Base-by-base conservation (phyloP, 2,329 filamentous ascomycete genomes). In the Xylariaceae sp. region DNA sequence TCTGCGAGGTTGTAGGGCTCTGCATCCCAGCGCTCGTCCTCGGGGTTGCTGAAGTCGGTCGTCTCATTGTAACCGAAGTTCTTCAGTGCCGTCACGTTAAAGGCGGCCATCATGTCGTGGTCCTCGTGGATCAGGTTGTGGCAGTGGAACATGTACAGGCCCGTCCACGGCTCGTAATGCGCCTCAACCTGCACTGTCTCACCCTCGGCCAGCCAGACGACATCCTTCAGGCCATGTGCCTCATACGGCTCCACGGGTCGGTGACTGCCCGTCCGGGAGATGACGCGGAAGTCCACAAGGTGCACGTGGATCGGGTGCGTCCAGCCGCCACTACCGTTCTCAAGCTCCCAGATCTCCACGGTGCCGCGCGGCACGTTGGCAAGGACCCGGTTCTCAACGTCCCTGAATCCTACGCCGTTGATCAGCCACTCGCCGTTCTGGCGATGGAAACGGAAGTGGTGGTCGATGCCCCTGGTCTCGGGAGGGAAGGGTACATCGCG, bases 251-350 rank as follows among this genome's bases (percentile, higher is more conserved):
- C 50, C 4, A 78, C 66, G 9, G 50, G 52, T 3, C 65, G 61
- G 16, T 62, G 31, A 8, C 66, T 66, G 3, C 70, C 69, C 0
- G 53, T 65, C 13, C 75, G 69, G 6, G 60, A 63, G 15, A 77
- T 49, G 24, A 80, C 62, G 39, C 71, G 67, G 56, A 80, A 73
- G 50, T 78, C 74, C 33, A 81, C 68, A 1, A 79, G 63, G 50
- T 80, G 76, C 33, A 79, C 68, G 54, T 80, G 76, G 21, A 71
- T 59, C 1, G 73, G 74, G 48, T 78, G 74, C 2, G 67, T 65
- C 55, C 70, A 72, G 17, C 66, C 68, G 12, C 69, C 72, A 11
- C 63, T 64, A 17, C 57, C 61, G 53, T 79, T 76, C 42, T 65
- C 60, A 5, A 74, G 58, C 51, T 68, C 62, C 69, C 69, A 74